phyloP scores from a whole-genome alignment of 2,329 filamentous ascomycete genomes.

The Xylariaceae sp. region DNA sequence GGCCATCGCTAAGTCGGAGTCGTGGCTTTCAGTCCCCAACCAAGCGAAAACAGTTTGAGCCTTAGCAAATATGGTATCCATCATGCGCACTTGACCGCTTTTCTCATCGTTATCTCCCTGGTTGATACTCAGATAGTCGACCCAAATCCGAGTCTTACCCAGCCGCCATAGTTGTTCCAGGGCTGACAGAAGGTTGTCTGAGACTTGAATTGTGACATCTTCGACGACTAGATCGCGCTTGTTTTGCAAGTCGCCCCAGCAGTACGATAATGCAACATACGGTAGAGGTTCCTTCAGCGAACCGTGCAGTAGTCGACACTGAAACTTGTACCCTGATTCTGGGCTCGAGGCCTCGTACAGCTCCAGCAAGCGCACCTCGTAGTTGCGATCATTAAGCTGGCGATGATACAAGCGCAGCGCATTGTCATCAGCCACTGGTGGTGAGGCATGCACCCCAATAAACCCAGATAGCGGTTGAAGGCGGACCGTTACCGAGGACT shows the following conservation, averaged over 20 bases:
- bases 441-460: no score
- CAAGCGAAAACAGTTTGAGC: constrained; percentile 32
- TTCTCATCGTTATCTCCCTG: constrained; percentile 32
- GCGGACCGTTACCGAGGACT: no score
- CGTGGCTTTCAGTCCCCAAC: constrained; percentile 27
- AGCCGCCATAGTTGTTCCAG: constrained; percentile 16
- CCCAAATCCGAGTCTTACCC: constrained; percentile 22
- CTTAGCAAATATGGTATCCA: constrained; percentile 33
- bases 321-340: not conserved
- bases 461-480: no score
- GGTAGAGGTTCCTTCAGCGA: constrained; percentile 5
- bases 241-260: constrained; percentile 12
- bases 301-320: constrained; percentile 5
- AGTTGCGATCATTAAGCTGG: constrained; percentile 13
- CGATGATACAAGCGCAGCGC: no score
- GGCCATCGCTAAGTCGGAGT: constrained; percentile 19
- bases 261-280: constrained; percentile 16
- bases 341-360: not conserved
- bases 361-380: constrained; percentile 17
- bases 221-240: constrained; percentile 10
- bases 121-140: constrained; percentile 38
- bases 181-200: constrained; percentile 5
- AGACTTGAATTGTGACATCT: not conserved
- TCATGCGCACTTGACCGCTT: constrained; percentile 34
- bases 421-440: no score